These are phyloP conservation scores for Echinochloa phyllopogon DNA, from an alignment of 176 grass and related monocot species.

Conservation along the genomic window DNA sequence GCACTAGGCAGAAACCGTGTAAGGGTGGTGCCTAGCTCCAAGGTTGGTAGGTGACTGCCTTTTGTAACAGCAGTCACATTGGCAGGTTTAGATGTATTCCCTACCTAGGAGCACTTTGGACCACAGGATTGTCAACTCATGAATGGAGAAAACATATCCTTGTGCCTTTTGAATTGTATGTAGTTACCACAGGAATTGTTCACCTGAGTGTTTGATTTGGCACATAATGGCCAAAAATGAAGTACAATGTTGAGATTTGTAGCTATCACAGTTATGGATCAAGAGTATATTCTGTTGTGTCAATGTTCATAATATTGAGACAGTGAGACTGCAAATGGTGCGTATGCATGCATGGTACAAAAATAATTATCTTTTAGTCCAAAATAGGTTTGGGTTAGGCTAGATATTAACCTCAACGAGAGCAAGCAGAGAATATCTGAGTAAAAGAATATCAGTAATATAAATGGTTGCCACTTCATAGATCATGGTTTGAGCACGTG, in stretches of 20 bases:
- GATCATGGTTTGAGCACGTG: neutral
- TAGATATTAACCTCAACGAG: neutral
- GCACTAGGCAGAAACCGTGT: neutral
- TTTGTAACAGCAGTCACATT: neutral
- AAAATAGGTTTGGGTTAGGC: neutral
- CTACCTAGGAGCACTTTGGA: neutral
- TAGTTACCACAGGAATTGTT: neutral
- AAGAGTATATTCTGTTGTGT: conserved; percentile 10
- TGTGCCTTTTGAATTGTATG: neutral
- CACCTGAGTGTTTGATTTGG: neutral
- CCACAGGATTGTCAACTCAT: neutral
- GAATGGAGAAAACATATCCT: neutral
- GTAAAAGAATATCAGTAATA: neutral
- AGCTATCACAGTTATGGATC: neutral
- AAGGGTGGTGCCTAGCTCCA: neutral
- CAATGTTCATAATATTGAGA: neutral
- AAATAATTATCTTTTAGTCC: neutral
- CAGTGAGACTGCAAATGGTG: neutral
- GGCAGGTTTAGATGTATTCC: neutral
- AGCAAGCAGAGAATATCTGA: neutral
- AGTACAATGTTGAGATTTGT: neutral
- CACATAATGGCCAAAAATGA: conserved; percentile 16
- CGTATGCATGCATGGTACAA: neutral
- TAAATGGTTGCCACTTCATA: neutral
- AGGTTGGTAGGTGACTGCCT: neutral